phyloP scores from a whole-genome alignment of 2,329 filamentous ascomycete genomes.

The Delphinella strobiligena region DNA sequence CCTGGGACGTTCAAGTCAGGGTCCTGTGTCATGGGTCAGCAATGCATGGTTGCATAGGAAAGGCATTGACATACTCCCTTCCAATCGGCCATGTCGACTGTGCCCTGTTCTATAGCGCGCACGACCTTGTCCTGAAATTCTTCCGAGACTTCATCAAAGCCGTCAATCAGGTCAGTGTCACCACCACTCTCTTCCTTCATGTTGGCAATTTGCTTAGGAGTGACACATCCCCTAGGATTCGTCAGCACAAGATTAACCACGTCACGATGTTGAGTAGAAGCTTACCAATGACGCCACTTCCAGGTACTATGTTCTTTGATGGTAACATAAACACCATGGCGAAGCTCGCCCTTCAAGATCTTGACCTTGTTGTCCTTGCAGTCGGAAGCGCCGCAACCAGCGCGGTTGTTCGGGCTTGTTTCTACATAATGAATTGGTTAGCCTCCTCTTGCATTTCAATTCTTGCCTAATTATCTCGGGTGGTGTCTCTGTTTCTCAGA shows the following conservation, averaged over 20 bases:
- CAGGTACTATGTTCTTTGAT: conserved; percentile 50
- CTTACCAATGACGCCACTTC: conserved; percentile 80
- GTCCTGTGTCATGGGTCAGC: conserved; percentile 42
- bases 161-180: conserved; percentile 61
- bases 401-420: conserved; percentile 55
- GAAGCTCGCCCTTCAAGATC: conserved; percentile 66
- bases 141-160: conserved; percentile 62
- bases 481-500: too few relatives aligned
- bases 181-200: conserved; percentile 46
- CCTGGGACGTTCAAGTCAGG: conserved; percentile 61
- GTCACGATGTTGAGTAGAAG: conserved; percentile 2
- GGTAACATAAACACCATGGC: conserved; percentile 62
- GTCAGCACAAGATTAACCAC: conserved; percentile 1
- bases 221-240: conserved; percentile 70
- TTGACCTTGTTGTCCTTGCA: conserved; percentile 63
- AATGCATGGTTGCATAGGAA: background rate
- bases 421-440: too few relatives aligned
- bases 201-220: conserved; percentile 58
- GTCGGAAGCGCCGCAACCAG: conserved; percentile 57
- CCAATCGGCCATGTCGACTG: conserved; percentile 78
- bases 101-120: conserved; percentile 60
- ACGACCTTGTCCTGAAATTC: conserved; percentile 63
- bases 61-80: conserved; percentile 55
- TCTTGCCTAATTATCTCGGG: too few relatives aligned
- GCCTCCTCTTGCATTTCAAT: too few relatives aligned